Percentiles rank a stretch among this genome's conserved stretches.
These are phyloP conservation scores for Albophoma yamanashiensis DNA, from an alignment of 2,329 filamentous ascomycete species.

Conservation along the genomic window DNA sequence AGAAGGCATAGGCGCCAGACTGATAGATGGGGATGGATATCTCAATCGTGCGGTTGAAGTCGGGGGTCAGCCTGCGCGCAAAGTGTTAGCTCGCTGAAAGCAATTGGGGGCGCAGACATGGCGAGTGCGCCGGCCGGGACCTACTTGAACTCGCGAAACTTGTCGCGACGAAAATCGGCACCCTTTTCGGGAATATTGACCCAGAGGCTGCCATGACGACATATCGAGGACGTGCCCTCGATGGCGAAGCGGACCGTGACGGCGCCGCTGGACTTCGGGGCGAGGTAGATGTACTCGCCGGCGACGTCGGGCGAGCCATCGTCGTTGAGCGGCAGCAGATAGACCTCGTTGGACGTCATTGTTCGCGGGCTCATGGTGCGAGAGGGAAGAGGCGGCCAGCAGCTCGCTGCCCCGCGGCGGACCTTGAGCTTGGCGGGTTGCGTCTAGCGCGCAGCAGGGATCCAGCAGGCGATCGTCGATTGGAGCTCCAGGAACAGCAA, in stretches of 20 bases:
- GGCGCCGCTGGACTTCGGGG: constrained; percentile 60
- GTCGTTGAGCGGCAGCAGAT: constrained; percentile 84
- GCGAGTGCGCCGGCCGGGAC: constrained; percentile 17
- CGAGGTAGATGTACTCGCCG: constrained; percentile 85
- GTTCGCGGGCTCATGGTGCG: constrained; percentile 47
- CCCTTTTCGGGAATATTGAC: constrained; percentile 82
- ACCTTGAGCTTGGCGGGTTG: constrained; percentile 2
- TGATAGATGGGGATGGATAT: constrained; percentile 78
- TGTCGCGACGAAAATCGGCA: constrained; percentile 62
- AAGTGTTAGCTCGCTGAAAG: neutral
- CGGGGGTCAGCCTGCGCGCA: constrained; percentile 60
- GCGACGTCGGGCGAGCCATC: constrained; percentile 83
- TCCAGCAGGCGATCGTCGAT: neutral
- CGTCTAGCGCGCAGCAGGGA: neutral
- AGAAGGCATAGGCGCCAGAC: constrained; percentile 87
- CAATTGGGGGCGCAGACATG: neutral
- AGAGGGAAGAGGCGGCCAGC: constrained; percentile 14
- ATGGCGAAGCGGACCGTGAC: constrained; percentile 82
- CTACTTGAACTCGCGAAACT: constrained; percentile 85
- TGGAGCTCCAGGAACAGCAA: neutral
- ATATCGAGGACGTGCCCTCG: constrained; percentile 92
- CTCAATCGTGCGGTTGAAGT: constrained; percentile 86
- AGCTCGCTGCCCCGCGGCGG: constrained; percentile 7
- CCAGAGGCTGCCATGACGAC: constrained; percentile 88
- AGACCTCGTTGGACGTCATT: constrained; percentile 62